Conservation (phyloP, 2,329 filamentous ascomycete genomes). For the Mariannaea sp. region DNA sequence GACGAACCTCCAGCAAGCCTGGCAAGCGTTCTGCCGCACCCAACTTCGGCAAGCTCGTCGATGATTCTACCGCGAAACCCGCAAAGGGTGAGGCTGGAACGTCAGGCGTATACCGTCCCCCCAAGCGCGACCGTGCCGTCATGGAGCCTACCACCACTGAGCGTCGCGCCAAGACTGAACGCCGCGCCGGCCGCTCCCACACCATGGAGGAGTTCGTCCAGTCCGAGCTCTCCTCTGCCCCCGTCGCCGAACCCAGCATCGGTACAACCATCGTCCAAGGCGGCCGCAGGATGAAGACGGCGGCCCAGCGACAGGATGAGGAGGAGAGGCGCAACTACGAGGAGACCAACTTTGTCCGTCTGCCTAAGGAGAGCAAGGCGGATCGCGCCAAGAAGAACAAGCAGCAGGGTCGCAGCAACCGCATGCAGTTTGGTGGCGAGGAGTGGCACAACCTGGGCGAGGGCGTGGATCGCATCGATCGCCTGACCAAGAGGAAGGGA, state of each 20-base stretch:
- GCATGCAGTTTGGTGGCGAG: constrained; percentile 83
- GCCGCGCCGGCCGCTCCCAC: constrained; percentile 72
- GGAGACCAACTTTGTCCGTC: constrained; percentile 86
- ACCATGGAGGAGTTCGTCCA: constrained; percentile 92
- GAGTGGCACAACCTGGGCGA: constrained; percentile 88
- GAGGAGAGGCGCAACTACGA: constrained; percentile 84
- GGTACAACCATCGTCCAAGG: constrained; percentile 84
- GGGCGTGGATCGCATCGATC: constrained; percentile 84
- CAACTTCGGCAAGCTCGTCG: constrained; percentile 40
- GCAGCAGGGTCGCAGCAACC: constrained; percentile 52
- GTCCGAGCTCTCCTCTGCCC: constrained; percentile 80
- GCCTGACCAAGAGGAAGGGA: constrained; percentile 74
- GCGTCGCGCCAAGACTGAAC: constrained; percentile 61
- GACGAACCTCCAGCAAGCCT: constrained; percentile 32
- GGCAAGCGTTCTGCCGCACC: constrained; percentile 41
- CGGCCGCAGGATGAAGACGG: constrained; percentile 79
- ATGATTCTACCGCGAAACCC: constrained; percentile 40
- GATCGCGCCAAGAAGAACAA: constrained; percentile 70
- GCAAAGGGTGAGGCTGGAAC: constrained; percentile 41
- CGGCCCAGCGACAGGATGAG: constrained; percentile 76
- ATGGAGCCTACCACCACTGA: constrained; percentile 80
- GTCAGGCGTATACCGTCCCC: constrained; percentile 84
- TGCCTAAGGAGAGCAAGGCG: constrained; percentile 88
- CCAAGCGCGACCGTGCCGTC: constrained; percentile 82
- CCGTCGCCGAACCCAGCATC: constrained; percentile 85